Conservation (phyloP, 2,329 filamentous ascomycete genomes). For the Fusarium tuaranense region DNA sequence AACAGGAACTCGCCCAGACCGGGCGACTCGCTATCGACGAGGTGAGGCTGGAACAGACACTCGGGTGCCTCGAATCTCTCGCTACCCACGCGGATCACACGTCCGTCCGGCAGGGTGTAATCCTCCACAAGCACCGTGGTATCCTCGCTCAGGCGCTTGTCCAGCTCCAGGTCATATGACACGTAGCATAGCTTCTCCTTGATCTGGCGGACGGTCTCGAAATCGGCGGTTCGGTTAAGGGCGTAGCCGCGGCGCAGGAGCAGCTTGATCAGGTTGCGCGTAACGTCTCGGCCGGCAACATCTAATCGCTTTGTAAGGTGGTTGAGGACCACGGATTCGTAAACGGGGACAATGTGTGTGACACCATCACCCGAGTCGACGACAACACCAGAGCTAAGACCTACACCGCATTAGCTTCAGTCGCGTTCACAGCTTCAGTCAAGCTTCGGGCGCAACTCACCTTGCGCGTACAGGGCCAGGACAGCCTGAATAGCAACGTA, state of each 20-base stretch:
- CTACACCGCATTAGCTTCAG: slow-evolving; percentile 54
- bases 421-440: neutral
- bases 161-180: slow-evolving; percentile 95
- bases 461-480: slow-evolving; percentile 94
- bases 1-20: slow-evolving; percentile 98
- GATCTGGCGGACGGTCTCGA: slow-evolving; percentile 98
- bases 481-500: slow-evolving; percentile 99
- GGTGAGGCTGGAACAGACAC: slow-evolving; percentile 97
- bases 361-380: slow-evolving; percentile 98
- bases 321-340: slow-evolving; percentile 97
- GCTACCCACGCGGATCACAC: slow-evolving; percentile 94
- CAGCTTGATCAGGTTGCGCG: slow-evolving; percentile 96
- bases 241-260: slow-evolving; percentile 94
- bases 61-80: slow-evolving; percentile 98
- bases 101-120: slow-evolving; percentile 96
- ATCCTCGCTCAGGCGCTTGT: slow-evolving; percentile 95
- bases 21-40: slow-evolving; percentile 97
- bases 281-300: slow-evolving; percentile 96
- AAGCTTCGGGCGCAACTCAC: slow-evolving; percentile 57
- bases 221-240: slow-evolving; percentile 97
- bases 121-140: slow-evolving; percentile 97
- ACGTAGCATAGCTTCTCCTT: slow-evolving; percentile 99
- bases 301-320: slow-evolving; percentile 95
- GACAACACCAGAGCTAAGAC: slow-evolving; percentile 93
- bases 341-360: slow-evolving; percentile 98